phyloP scores from a whole-genome alignment of 192 early-diverging fungal species.

The Coemansia sp. region DNA sequence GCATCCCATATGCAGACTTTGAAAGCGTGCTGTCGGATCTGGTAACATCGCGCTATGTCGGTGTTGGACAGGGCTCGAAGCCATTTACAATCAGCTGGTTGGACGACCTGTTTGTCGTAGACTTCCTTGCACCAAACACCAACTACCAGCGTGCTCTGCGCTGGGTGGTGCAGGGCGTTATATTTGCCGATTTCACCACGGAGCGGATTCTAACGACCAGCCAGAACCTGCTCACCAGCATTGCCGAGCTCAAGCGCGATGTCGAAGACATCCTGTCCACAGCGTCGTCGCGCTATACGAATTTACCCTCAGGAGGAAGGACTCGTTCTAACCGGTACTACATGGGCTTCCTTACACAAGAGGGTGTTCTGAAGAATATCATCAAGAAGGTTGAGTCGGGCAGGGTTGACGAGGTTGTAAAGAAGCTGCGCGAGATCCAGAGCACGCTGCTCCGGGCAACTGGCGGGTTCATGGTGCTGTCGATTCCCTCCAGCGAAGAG shows the following conservation, averaged over 20 bases:
- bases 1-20: slow-evolving; percentile 26
- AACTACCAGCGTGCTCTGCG: slow-evolving; percentile 42
- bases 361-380: slow-evolving; percentile 60
- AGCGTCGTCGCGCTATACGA: slow-evolving; percentile 47
- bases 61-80: slow-evolving; percentile 17
- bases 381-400: slow-evolving; percentile 23
- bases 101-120: slow-evolving; percentile 62
- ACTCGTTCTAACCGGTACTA: slow-evolving; percentile 59
- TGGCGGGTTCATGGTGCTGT: background rate
- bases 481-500: slow-evolving; percentile 8
- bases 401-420: background rate
- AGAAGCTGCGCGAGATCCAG: background rate
- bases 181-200: slow-evolving; percentile 66
- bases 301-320: slow-evolving; percentile 24
- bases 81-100: slow-evolving; percentile 53
- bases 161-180: slow-evolving; percentile 57
- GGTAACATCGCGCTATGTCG: slow-evolving; percentile 53
- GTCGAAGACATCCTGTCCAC: slow-evolving; percentile 58
- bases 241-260: slow-evolving; percentile 67
- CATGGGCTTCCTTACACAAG: slow-evolving; percentile 70
- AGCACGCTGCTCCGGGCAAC: slow-evolving; percentile 4
- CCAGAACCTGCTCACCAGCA: slow-evolving; percentile 69
- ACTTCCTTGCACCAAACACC: slow-evolving; percentile 25
- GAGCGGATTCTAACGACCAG: slow-evolving; percentile 69
- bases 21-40: slow-evolving; percentile 54